Evolutionary conservation across 345 rosid genomes (phyloP).

Genomic region (Populus euphratica): DNA sequence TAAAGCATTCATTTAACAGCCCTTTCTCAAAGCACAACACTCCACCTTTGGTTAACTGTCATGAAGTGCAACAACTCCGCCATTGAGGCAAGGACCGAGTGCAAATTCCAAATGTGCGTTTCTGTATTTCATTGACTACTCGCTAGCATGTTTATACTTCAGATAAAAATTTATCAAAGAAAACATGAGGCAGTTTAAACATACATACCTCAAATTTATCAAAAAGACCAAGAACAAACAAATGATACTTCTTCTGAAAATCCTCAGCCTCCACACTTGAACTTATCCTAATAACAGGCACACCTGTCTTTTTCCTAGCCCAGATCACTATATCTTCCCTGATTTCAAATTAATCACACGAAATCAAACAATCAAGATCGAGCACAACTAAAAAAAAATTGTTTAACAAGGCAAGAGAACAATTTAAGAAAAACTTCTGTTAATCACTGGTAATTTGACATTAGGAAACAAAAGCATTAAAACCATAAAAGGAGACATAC

Average conservation of each 20-base stretch:
- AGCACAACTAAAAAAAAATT: not conserved
- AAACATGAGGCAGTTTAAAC: not conserved
- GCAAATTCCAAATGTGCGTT: not conserved
- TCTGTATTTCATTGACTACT: not conserved
- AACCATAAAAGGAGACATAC: conserved; percentile 35
- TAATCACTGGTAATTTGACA: not conserved
- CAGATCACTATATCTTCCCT: conserved; percentile 79
- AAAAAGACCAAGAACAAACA: conserved; percentile 57
- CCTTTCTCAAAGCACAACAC: not conserved
- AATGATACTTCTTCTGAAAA: conserved; percentile 48
- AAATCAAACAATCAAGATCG: conserved; percentile 5
- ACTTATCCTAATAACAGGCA: conserved; percentile 51
- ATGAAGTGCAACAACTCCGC: not conserved
- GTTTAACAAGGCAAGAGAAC: not conserved
- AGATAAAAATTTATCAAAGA: not conserved
- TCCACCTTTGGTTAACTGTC: not conserved
- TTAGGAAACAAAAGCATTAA: not conserved
- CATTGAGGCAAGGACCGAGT: not conserved
- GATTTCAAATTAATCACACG: conserved; percentile 21
- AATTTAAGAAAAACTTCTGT: not conserved
- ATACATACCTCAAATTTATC: conserved; percentile 62
- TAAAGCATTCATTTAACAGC: not conserved
- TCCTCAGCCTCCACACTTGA: conserved; percentile 55
- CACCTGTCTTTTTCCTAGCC: conserved; percentile 79
- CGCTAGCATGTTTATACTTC: not conserved